Evolutionary conservation across 371 early-diverging fungal genomes (phyloP), one percentile per base, ranked within the genome.

Genomic region (Actinomortierella wolfii): DNA sequence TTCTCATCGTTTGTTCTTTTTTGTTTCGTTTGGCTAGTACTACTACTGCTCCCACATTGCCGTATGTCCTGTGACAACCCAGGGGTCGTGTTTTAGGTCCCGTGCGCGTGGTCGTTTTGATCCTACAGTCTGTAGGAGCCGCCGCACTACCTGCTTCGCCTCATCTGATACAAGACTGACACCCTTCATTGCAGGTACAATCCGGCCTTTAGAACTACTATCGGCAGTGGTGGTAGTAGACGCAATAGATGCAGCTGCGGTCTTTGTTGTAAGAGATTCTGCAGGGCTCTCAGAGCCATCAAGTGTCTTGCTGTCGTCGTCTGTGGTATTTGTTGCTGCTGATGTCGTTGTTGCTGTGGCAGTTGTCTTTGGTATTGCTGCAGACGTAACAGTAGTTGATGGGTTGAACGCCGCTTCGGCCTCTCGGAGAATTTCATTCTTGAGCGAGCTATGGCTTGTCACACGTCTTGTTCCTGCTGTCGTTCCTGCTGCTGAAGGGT

Each of bases 171-270:
- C 71, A 0, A 56, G 18, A 9, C 54, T 43, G 15, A 71, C 71
- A 0, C 66, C 71, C 0, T 58, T 61, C 71, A 65, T 71, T 50
- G 58, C 65, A 24, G 71, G 71, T 2, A 71, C 62, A 17, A 64
- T 50, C 47, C 51, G 49, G 34, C 34, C 34, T 34, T 11, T 4
- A 11, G 34, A 11, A 34, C 4, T n/a, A n/a, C n/a, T 34, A 11
- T 34, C 34, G 4, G 34, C 34, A 34, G 34, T 11, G 34, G 34
- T 4, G 4, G 34, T 11, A 34, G 11, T 11, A 11, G 34, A 34
- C 34, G 34, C 11, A 11, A 34, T 34, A 11, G 34, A 34, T 34
- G 34, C 11, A 6, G 34, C 11, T 11, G 34, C 7, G 4, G 11
- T 34, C 4, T 34, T 4, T 4, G 34, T 34, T 4, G 34, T 11